These are phyloP conservation scores for Phialophora verrucosa DNA, from an alignment of 2,329 filamentous ascomycete species.

Conservation along the genomic window DNA sequence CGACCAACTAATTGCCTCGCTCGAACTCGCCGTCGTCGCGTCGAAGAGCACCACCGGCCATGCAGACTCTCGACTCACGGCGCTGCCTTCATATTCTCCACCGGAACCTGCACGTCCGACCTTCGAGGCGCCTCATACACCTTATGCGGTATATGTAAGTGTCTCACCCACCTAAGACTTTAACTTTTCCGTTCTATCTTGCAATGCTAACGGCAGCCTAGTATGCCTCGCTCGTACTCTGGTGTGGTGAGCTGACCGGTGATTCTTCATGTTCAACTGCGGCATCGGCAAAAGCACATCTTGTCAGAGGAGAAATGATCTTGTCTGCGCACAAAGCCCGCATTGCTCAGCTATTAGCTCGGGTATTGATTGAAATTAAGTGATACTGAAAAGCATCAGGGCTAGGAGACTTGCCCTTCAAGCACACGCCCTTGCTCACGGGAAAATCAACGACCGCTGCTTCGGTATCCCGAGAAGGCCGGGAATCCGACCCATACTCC, in stretches of 20 bases:
- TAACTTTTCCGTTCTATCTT: background rate
- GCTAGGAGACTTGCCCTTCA: background rate
- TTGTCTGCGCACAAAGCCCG: conserved; percentile 26
- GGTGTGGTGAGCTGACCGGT: conserved; percentile 15
- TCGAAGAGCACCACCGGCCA: conserved; percentile 7
- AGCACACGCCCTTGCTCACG: background rate
- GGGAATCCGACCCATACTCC: background rate
- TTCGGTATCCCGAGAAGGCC: background rate
- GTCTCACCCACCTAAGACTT: too few species aligned
- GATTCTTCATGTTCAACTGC: conserved; percentile 5
- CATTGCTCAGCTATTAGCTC: conserved; percentile 27
- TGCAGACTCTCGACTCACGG: conserved; percentile 1
- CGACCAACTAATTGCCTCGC: conserved; percentile 21
- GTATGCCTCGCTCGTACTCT: conserved; percentile 25
- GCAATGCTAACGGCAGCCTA: background rate
- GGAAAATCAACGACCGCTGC: background rate
- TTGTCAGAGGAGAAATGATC: conserved; percentile 25
- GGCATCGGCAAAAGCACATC: conserved; percentile 14
- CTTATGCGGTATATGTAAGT: conserved; percentile 10
- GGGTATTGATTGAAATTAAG: conserved; percentile 24
- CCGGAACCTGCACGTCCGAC: conserved; percentile 21
- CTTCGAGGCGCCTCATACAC: conserved; percentile 26
- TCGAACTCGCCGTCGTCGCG: conserved; percentile 16
- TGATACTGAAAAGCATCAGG: conserved; percentile 2
- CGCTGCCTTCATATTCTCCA: conserved; percentile 5